Base-by-base conservation (phyloP, 805 yeast genomes). In the Torulaspora franciscae region DNA sequence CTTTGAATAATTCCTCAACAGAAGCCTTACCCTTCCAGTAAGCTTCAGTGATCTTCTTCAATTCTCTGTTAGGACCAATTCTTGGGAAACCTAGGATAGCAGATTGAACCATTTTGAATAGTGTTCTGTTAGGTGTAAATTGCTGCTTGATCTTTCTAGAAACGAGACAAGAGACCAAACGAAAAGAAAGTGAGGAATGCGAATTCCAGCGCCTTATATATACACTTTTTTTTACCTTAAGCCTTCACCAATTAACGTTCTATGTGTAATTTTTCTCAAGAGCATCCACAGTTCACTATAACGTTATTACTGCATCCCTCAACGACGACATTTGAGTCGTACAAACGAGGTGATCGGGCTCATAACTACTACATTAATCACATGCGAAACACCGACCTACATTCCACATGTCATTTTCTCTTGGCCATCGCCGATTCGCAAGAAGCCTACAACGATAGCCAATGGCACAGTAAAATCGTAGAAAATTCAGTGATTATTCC, bases 11-110 rank as follows among this genome's bases (percentile, higher is more conserved):
- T 65, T 88, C 95, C 51, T 86, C 98, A 56, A 79, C 85, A 54
- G 84, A 64, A 64, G 83, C 83, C 77, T 90, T 91, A 70, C 97
- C 97, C 60, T 80, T 71, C 99, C 99, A 93, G 91, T 93, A 93
- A 70, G 95, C 85, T 78, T 93, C 99, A 61, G 99, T 93, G 73
- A 88, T 87, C 76, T 93, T 93, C 79, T 93, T 93, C 73, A 93
- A 83, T 79, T 93, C 99, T 82, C 99, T 93, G 79, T 89, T 89
- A 64, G 96, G 93, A 67, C 99, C 99, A 68, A 91, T 93, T 80
- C 99, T 93, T 76, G 99, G 99, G 93, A 93, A 93, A 73, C 99
- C 99, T 75, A 93, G 81, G 64, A 93, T 95, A 68, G 96, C 81
- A 56, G 98, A 91, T 74, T 83, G 83, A 74, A 91, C 98, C 98